These are phyloP conservation scores for Populus pruinosa DNA, from an alignment of 345 rosid species.

Conservation along the genomic window DNA sequence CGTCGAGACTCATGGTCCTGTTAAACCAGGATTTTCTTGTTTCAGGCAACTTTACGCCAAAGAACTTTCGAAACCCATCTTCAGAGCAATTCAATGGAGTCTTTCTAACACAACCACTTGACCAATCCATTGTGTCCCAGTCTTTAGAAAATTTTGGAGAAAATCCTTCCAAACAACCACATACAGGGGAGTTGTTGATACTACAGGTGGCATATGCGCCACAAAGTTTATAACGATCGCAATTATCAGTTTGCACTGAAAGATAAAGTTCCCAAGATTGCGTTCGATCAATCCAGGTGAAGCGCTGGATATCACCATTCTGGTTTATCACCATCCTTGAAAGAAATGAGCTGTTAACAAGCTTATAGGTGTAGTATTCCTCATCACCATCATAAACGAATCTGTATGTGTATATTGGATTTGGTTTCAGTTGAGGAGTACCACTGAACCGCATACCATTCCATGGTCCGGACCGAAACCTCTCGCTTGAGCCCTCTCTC, in stretches of 20 bases:
- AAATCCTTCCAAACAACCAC: constrained; percentile 16
- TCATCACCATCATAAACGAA: constrained; percentile 5
- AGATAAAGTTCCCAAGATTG: not conserved
- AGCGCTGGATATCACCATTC: not conserved
- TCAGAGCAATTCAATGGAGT: not conserved
- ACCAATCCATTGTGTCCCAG: not conserved
- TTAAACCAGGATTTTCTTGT: constrained; percentile 3
- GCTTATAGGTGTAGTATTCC: constrained; percentile 5
- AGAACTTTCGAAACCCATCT: constrained; percentile 12
- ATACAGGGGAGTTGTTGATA: not conserved
- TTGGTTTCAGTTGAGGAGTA: not conserved
- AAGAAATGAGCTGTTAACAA: not conserved
- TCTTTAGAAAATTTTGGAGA: not conserved
- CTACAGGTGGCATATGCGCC: constrained; percentile 12
- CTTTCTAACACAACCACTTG: constrained; percentile 12
- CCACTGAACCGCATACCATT: constrained; percentile 10
- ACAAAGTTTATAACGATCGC: constrained; percentile 8
- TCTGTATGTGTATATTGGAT: not conserved
- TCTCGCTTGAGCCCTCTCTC: not conserved
- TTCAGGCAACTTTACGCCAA: constrained; percentile 6
- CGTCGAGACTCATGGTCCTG: constrained; percentile 5
- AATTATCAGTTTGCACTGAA: not conserved
- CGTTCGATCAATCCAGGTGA: not conserved
- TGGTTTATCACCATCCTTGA: not conserved
- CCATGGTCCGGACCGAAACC: constrained; percentile 14